Evolutionary conservation across 208 protist species (phyloP).

Genomic region (Trypanosoma rangeli): DNA sequence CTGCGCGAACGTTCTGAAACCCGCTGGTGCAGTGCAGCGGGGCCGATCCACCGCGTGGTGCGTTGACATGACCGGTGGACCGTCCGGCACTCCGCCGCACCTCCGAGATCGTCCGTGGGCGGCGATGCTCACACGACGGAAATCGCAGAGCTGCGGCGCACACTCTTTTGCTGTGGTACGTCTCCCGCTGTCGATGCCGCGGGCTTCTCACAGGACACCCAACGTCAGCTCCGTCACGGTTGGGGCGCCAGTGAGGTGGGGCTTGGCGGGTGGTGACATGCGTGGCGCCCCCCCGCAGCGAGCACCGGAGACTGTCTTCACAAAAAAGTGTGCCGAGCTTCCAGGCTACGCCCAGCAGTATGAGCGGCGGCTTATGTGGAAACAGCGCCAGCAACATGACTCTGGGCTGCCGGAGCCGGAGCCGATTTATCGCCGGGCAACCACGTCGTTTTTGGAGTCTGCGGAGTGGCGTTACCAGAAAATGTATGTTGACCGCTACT

Average conservation of each 20-base stretch:
- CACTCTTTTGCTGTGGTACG: not conserved
- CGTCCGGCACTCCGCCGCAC: conserved; percentile 18
- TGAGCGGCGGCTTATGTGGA: conserved; percentile 14
- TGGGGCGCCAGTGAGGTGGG: not conserved
- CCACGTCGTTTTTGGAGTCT: conserved; percentile 53
- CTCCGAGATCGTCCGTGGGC: conserved; percentile 17
- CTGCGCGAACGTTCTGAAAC: not conserved
- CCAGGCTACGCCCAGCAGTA: conserved; percentile 20
- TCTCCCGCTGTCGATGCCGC: not conserved
- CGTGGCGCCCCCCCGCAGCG: not conserved
- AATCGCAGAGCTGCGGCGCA: not conserved
- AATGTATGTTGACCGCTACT: conserved; percentile 57
- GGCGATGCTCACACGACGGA: conserved; percentile 7
- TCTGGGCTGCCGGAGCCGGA: not conserved
- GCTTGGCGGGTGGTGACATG: not conserved
- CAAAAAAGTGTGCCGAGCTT: not conserved
- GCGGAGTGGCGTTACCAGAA: conserved; percentile 79
- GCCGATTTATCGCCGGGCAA: conserved; percentile 45
- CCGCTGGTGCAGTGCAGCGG: not conserved
- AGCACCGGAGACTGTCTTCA: not conserved
- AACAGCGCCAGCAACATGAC: conserved; percentile 17
- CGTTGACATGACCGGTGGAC: conserved; percentile 21
- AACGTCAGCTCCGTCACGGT: not conserved
- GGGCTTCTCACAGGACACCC: not conserved
- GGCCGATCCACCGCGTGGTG: conserved; percentile 11